Base-by-base conservation (phyloP, 139 green algal genomes). In the Micractinium conductrix region DNA sequence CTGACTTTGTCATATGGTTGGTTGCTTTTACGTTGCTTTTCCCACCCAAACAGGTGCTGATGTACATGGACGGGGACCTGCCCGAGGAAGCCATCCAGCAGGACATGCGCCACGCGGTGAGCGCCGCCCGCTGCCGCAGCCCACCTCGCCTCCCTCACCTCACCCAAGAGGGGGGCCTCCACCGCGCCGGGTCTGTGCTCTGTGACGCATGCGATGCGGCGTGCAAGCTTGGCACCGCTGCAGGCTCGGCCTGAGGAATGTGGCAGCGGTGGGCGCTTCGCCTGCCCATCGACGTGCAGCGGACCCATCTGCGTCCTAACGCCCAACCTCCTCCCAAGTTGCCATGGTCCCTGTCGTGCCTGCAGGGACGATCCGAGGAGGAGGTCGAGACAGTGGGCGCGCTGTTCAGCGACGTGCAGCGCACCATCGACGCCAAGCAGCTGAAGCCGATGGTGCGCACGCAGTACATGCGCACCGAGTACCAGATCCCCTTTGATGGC, bases 401-500 rank as follows among this genome's bases (percentile, higher is more conserved):
- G n/a, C 87, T 98, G 26, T 97, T 98, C 86, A 85, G 78, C 2
- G 95, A 97, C 84, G 80, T 94, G n/a, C 91, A 95, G 74, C 87
- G 95, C 79, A 88, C 90, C 30, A 89, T 98, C 24, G 95, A 98
- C 88, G 91, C 89, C 72, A 98, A 98, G 93, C 94, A 98, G 92
- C 92, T 99, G 55, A 83, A 89, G 55, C 95, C 96, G 30, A 94
- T 96, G 74, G 85, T 98, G 35, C 91, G 95, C 74, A 98, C 95
- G 38, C 94, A 98, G 91, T 99, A 98, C 93, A 95, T 96, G 91
- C 93, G 96, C 71, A 96, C 93, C 4, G 93, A 93, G 4, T 99
- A 98, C 89, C 96, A 94, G 91, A 96, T 99, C 37, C 96, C 96
- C 65, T 98, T 98, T 86, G 96, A 99, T 82, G 88, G 93, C 67